phyloP scores from a whole-genome alignment of 106 monocot species.

The Allium cepa region DNA sequence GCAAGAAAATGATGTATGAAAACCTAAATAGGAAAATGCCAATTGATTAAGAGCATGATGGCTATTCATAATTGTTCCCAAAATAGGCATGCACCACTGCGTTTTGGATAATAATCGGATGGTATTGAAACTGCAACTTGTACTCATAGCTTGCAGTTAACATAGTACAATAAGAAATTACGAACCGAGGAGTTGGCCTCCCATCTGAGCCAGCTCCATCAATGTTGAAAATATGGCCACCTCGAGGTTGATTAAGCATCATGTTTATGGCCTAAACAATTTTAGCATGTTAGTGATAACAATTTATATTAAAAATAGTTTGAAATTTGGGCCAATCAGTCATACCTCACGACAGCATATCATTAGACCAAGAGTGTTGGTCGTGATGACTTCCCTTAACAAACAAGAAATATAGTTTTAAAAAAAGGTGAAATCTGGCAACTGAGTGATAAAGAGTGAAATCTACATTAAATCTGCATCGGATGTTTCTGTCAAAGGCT shows the following conservation, averaged over 20 bases:
- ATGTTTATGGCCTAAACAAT: constrained; percentile 83
- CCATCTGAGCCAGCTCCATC: constrained; percentile 99
- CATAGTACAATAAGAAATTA: not conserved
- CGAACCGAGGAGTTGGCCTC: constrained; percentile 92
- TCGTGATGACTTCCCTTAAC: constrained; percentile 92
- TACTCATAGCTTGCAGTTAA: no score
- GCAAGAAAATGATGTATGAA: no score
- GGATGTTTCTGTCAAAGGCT: constrained; percentile 83
- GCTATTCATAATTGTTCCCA: no score
- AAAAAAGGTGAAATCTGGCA: constrained; percentile 1
- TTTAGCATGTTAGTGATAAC: no score
- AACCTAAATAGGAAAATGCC: no score
- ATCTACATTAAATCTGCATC: constrained; percentile 62
- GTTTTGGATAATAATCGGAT: no score
- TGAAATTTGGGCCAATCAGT: not conserved
- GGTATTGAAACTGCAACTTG: no score
- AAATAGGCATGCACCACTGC: no score
- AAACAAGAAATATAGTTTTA: not conserved
- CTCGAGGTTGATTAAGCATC: constrained; percentile 85
- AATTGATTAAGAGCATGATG: no score
- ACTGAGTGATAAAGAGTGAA: not conserved
- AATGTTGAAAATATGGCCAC: constrained; percentile 95
- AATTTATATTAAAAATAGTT: no score
- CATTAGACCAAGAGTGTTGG: constrained; percentile 97
- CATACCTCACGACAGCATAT: constrained; percentile 92